Evolutionary conservation across 2,329 filamentous ascomycete genomes (phyloP), one percentile per base, ranked within the genome.

Genomic region (Sporothrix curviconia): DNA sequence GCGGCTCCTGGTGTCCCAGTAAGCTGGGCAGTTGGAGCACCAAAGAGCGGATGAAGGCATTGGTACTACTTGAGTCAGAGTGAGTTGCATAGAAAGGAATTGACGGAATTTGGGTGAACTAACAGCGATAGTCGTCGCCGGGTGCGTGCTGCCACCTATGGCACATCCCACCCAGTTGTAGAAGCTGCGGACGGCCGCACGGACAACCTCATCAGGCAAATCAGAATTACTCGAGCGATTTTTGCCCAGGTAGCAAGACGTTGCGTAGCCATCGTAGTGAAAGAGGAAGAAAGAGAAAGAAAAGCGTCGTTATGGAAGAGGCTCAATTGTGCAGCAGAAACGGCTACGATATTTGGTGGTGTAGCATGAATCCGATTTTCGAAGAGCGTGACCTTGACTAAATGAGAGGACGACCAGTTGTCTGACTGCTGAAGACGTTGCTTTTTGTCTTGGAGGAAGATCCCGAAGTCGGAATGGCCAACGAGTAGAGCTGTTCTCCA

Each of bases 131-230:
- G 67, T 62, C 15, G 74, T 72, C 2, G 77, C 74, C n/a, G 71
- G 68, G 60, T 80, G 77, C 8, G 68, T 68, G 58, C 72, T 75
- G 3, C 78, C 79, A 5, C 76, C 77, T 19, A 81, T 74, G 25
- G 77, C 73, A 62, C 78, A 82, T 39, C 79, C 79, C 7, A 72
- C 71, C 72, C 76, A 80, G 68, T 81, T 82, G 68, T 80, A 79
- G 52, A 81, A 72, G 40, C 73, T 76, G 19, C 73, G 72, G 9
- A 73, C 68, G 0, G 78, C 77, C 7, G 76, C 72, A 15, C 72
- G 63, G 53, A 71, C 66, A 17, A 79, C 76, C 8, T 70, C 62
- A 1, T 59, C 40, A 7, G 76, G 73, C 1, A 80, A 66, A 39
- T 72, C 66, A 11, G 70, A 59, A 59, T n/a, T 71, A 75, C 17